A percentile compares a stretch with the other conserved stretches of the same genome.
These are phyloP conservation scores for Vaccinium myrtillus DNA, from an alignment of 148 eudicot genomes.

Conservation along the genomic window DNA sequence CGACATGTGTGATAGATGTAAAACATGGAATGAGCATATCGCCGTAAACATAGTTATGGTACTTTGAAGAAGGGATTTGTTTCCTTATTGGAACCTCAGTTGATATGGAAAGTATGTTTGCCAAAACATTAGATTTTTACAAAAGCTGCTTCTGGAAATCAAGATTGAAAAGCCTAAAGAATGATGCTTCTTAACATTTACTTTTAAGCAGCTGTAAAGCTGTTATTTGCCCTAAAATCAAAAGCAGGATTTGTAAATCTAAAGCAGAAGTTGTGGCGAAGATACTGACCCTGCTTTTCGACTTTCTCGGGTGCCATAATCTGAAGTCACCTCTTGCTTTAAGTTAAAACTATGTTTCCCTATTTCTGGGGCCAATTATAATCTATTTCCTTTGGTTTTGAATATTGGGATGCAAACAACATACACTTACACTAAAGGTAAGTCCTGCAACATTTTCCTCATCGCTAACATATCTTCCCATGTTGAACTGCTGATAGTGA, in stretches of 20 bases:
- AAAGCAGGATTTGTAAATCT: background rate
- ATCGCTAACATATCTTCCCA: background rate
- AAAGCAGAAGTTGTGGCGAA: background rate
- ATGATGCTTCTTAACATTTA: background rate
- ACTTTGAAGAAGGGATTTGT: background rate
- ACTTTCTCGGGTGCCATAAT: background rate
- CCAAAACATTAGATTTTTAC: background rate
- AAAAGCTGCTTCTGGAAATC: background rate
- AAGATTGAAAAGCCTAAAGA: background rate
- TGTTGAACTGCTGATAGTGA: conserved; percentile 2
- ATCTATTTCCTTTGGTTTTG: conserved; percentile 15
- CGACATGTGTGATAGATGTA: background rate
- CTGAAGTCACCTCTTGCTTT: background rate
- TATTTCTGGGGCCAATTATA: background rate
- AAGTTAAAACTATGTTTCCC: background rate
- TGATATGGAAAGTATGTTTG: background rate
- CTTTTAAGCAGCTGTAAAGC: background rate
- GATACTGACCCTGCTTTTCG: background rate
- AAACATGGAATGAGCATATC: background rate
- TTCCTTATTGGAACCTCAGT: background rate
- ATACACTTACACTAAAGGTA: conserved; percentile 68
- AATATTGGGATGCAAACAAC: conserved; percentile 36
- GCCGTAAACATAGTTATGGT: background rate
- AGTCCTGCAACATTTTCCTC: background rate
- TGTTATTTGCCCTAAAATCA: background rate